phyloP scores from a whole-genome alignment of 2,329 filamentous ascomycete species.

The Penicillium sp. region DNA sequence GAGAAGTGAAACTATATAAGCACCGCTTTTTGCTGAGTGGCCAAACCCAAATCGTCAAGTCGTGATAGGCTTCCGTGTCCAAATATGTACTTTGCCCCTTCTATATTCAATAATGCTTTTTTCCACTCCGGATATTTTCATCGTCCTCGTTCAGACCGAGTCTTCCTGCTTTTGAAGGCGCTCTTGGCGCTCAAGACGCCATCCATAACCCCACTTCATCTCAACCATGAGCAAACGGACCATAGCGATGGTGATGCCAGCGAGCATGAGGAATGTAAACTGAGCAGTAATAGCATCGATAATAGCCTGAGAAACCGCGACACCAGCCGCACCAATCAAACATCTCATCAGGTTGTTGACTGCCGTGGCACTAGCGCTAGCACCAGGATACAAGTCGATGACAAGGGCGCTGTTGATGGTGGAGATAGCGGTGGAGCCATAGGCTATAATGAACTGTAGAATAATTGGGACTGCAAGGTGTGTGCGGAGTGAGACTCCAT shows the following conservation, averaged over 20 bases:
- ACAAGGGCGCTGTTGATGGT: constrained; percentile 38
- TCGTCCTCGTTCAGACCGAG: too few relatives aligned
- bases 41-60: too few relatives aligned
- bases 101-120: too few relatives aligned
- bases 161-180: too few relatives aligned
- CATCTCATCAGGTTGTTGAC: constrained; percentile 40
- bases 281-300: constrained; percentile 32
- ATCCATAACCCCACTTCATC: constrained; percentile 27
- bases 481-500: constrained; percentile 27
- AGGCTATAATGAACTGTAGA: constrained; percentile 40
- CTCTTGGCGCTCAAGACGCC: constrained; percentile 26
- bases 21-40: too few relatives aligned
- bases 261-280: constrained; percentile 28
- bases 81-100: too few relatives aligned
- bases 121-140: too few relatives aligned
- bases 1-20: too few relatives aligned
- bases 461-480: constrained; percentile 37
- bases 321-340: constrained; percentile 35
- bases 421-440: constrained; percentile 34
- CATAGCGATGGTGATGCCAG: constrained; percentile 27
- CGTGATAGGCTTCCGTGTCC: too few relatives aligned
- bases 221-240: constrained; percentile 26
- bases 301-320: constrained; percentile 33
- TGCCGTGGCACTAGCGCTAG: constrained; percentile 37
- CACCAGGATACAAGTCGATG: constrained; percentile 37